Conservation (phyloP, 495 filamentous ascomycete genomes). For the Parathielavia appendiculata region DNA sequence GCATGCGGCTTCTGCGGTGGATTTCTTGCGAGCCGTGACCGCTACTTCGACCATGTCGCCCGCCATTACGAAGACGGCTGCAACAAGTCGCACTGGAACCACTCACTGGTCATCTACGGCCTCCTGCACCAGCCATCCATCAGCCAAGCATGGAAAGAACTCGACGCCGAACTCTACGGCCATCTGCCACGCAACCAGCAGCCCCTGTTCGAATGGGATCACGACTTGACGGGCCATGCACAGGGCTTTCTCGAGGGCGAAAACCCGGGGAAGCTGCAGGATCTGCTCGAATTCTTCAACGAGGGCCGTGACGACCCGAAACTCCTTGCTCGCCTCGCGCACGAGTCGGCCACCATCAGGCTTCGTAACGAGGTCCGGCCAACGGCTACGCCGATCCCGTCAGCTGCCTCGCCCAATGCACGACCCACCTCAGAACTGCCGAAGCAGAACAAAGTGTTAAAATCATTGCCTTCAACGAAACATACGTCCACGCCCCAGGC, state of each 20-base stretch:
- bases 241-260: constrained; percentile 47
- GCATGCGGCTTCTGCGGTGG: constrained; percentile 49
- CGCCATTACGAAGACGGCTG: constrained; percentile 45
- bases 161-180: constrained; percentile 37
- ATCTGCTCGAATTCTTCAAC: constrained; percentile 47
- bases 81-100: constrained; percentile 46
- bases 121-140: constrained; percentile 47
- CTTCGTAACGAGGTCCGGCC: constrained; percentile 23
- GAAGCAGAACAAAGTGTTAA: constrained; percentile 15
- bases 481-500: constrained; percentile 27
- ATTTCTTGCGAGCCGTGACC: constrained; percentile 42
- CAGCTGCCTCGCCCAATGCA: constrained; percentile 1
- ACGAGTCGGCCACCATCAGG: constrained; percentile 40
- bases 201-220: constrained; percentile 45
- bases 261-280: constrained; percentile 45
- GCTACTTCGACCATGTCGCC: constrained; percentile 49
- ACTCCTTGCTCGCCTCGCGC: constrained; percentile 38
- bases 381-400: constrained; percentile 5
- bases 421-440: constrained; percentile 27
- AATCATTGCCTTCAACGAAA: constrained; percentile 14
- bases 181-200: constrained; percentile 39
- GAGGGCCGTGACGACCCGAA: constrained; percentile 38
- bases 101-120: constrained; percentile 47
- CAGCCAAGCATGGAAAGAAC: constrained; percentile 43
- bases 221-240: constrained; percentile 41